A percentile compares a stretch with the other conserved stretches of the same genome.
Evolutionary conservation across 2,329 filamentous ascomycete species (phyloP).

Genomic region (Dryadomyces quercus-mongolicae): DNA sequence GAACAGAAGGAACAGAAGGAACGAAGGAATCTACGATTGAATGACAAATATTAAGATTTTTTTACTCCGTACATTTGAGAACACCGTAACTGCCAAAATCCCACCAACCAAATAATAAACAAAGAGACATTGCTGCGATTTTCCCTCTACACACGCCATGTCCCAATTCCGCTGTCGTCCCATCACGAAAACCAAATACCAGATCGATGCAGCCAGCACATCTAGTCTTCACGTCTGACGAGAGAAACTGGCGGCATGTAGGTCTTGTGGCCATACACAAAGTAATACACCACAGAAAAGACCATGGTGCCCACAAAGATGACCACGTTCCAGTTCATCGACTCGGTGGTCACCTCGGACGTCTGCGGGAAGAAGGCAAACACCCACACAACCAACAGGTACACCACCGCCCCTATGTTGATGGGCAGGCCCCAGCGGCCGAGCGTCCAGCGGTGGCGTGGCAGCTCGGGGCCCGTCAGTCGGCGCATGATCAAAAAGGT

Average conservation of each 20-base stretch:
- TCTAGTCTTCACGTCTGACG: conserved; percentile 9
- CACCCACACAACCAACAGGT: conserved; percentile 31
- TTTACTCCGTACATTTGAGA: neutral
- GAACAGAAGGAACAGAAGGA: no score
- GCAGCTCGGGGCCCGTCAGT: conserved; percentile 25
- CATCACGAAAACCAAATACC: no score
- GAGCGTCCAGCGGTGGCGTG: conserved; percentile 26
- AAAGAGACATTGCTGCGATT: no score
- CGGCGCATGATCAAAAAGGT: conserved; percentile 30
- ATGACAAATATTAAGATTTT: no score
- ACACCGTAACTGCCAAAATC: neutral
- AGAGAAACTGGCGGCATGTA: conserved; percentile 15
- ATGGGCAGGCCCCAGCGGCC: conserved; percentile 28
- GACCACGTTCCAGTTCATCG: conserved; percentile 39
- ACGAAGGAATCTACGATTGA: no score
- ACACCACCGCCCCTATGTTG: conserved; percentile 30
- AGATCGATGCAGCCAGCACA: no score
- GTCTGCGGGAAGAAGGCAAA: conserved; percentile 34
- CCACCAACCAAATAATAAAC: neutral
- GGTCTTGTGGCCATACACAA: conserved; percentile 15
- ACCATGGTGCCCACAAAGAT: conserved; percentile 27
- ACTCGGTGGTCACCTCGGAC: conserved; percentile 21
- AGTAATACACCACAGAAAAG: conserved; percentile 27
- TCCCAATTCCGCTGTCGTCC: no score
- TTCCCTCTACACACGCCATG: no score